Base-by-base conservation (phyloP, 2,329 filamentous ascomycete genomes). In the Fusarium mexicanum region DNA sequence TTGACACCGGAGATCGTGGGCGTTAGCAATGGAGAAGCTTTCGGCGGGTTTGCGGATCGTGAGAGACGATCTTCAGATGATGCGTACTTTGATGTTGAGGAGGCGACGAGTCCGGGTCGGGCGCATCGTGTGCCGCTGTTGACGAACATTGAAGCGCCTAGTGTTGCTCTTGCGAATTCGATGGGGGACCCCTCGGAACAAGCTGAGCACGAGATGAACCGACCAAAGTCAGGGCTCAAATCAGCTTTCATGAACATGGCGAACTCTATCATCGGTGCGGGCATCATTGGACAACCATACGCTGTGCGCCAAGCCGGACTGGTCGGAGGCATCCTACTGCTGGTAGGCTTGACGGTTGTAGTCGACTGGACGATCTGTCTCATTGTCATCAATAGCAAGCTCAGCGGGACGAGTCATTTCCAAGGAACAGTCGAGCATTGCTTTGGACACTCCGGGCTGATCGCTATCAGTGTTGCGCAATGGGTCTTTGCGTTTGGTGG, bases 241-340 rank as follows among this genome's bases (percentile, higher is more conserved):
- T 94, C 93, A 81, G 96, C 96, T 7, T 98, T 99, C 77, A 98
- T 98, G 95, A 99, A 99, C 84, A 99, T 99, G 96, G 96, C 96
- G 72, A 99, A 99, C 85, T 97, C 94, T 78, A 99, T 99, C 81
- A 98, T 99, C 76, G 91, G 91, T 44, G 91, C 91, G 5, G 91
- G 91, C 60, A 92, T 92, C 82, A 92, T 92, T 79, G 91, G 94
- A 8, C 96, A 99, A 84, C 95, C 96, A 18, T 99, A 98, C 84
- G 96, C 96, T n/a, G 92, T 99, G 80, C 91, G 91, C 67, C 95
- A 98, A 85, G 96, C 96, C 13, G 96, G 96, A 12, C 88, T 99
- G 77, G 81, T 94, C 22, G 92, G 93, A 43, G 96, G 96, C 35
- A 87, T 96, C 11, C 79, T 94, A 53, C 88, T 99, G 64, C 89